A percentile compares a stretch with the other conserved stretches of the same genome.
These are phyloP conservation scores for Pleurotus pulmonarius DNA, from an alignment of 768 basidiomycete species.

Conservation along the genomic window DNA sequence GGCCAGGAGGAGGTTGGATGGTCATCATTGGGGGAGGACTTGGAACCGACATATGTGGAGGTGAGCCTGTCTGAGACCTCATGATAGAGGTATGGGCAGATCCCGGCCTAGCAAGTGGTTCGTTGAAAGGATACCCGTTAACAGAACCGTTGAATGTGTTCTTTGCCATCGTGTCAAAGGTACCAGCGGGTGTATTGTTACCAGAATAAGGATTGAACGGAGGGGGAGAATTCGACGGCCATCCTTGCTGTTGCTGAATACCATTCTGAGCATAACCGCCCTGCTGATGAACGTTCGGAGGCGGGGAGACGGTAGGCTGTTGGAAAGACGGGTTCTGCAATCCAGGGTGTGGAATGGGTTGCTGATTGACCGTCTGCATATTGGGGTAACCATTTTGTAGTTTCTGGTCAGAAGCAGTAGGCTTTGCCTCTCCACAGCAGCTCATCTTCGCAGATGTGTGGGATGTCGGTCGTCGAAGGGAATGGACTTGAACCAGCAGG, in stretches of 20 bases:
- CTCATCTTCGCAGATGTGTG: slow-evolving; percentile 39
- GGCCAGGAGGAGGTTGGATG: slow-evolving; percentile 17
- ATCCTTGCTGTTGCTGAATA: slow-evolving; percentile 20
- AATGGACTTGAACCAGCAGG: slow-evolving; percentile 3
- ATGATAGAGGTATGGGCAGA: slow-evolving; percentile 19
- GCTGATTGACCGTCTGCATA: slow-evolving; percentile 40
- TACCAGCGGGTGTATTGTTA: slow-evolving; percentile 4
- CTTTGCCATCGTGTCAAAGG: slow-evolving; percentile 14
- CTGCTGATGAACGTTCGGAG: slow-evolving; percentile 29
- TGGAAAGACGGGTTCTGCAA: slow-evolving; percentile 40
- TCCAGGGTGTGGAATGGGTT: slow-evolving; percentile 42
- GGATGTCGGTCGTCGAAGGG: slow-evolving; percentile 1
- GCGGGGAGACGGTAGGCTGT: slow-evolving; percentile 40
- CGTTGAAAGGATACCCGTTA: slow-evolving; percentile 20
- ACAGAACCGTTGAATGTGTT: slow-evolving; percentile 22
- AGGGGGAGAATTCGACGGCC: slow-evolving; percentile 35
- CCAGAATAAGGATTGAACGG: slow-evolving; percentile 19
- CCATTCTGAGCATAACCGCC: slow-evolving; percentile 20
- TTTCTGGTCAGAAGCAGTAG: slow-evolving; percentile 25
- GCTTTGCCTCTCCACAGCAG: slow-evolving; percentile 59
- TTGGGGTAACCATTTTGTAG: slow-evolving; percentile 16
- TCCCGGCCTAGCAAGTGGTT: slow-evolving; percentile 27
- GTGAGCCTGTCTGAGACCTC: slow-evolving; percentile 16
- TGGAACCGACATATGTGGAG: slow-evolving; percentile 19
- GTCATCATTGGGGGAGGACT: slow-evolving; percentile 16